Evolutionary conservation across 2,329 filamentous ascomycete species (phyloP), one percentile per base, ranked within the genome.

Genomic region (Cladosporium sp.): DNA sequence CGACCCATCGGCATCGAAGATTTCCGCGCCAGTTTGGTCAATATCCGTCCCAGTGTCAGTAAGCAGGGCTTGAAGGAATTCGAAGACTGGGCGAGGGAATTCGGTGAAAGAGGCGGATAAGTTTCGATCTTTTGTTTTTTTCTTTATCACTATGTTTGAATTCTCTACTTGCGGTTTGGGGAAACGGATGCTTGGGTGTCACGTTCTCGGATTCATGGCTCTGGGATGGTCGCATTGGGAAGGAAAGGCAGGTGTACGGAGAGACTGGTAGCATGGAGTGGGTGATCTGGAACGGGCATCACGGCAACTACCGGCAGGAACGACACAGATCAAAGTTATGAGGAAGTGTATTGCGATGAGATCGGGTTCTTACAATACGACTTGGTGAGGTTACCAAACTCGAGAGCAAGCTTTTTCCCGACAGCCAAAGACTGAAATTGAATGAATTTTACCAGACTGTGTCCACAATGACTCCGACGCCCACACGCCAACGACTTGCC

Each of bases 41-140:
- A 87, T 15, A 97, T 99, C 63, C 82, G 93, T 49, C 93, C 94
- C 0, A 96, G 90, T 73, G 93, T 99, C 3, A 91, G 90, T 70
- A 89, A 87, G 70, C 81, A 90, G 55, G 92, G 94, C 0, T 75
- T 99, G 39, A 88, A 90, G 70, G 84, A 92, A 70, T 97, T 95
- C 72, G 94, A 97, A 74, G 88, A 95, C 63, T 99, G 94, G 94
- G 92, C 94, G 2, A 86, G 74, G 70, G 88, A 96, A 72, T 99
- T 94, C 80, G 94, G 94, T 47, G 94, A 99, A 75, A 80, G 93
- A 40, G 93, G 92, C 37, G 91, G 91, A 19, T 96, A 47, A 30
- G 14, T 39, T 50, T 15, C 15, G 12, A 2, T 2, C 22, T 22
- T 22, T 8, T 14, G 5, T 5, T 15, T n/a, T 15, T 50, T 11